Percentiles rank a stretch among this genome's conserved stretches.
These are phyloP conservation scores for Marvania coccoides DNA, from an alignment of 139 green algal species.

Conservation along the genomic window DNA sequence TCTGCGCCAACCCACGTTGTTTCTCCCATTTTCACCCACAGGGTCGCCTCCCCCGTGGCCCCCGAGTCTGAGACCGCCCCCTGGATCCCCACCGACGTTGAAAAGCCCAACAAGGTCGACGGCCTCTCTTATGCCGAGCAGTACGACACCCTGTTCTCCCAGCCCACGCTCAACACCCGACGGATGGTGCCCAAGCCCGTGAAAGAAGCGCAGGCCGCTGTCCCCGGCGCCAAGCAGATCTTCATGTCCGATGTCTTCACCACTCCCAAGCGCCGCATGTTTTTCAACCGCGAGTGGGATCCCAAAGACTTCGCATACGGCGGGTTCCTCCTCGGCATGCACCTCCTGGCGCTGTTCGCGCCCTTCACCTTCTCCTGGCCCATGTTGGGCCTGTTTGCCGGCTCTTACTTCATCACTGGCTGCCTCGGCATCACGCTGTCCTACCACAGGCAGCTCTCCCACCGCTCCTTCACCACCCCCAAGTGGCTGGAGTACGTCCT, in stretches of 20 bases:
- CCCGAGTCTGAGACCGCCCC: neutral
- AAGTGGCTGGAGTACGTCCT: slow-evolving; percentile 99
- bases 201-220: slow-evolving; percentile 43
- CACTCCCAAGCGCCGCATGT: slow-evolving; percentile 36
- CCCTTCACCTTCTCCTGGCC: slow-evolving; percentile 73
- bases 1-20: too few relatives aligned
- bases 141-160: slow-evolving; percentile 66
- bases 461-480: slow-evolving; percentile 84
- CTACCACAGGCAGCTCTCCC: slow-evolving; percentile 90
- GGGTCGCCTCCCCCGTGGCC: neutral
- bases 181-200: slow-evolving; percentile 68
- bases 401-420: slow-evolving; percentile 85
- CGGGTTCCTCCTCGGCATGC: slow-evolving; percentile 70
- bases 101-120: neutral
- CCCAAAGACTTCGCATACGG: slow-evolving; percentile 66
- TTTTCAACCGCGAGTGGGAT: slow-evolving; percentile 55
- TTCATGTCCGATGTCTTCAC: slow-evolving; percentile 54
- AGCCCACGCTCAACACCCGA: slow-evolving; percentile 47
- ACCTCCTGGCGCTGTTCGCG: slow-evolving; percentile 60
- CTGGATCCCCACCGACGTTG: neutral
- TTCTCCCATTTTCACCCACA: neutral
- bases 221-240: slow-evolving; percentile 25
- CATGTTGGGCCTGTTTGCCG: slow-evolving; percentile 45
- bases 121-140: slow-evolving; percentile 66
- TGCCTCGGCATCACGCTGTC: slow-evolving; percentile 95